Percentiles rank a stretch among this genome's conserved stretches.
Conservation (phyloP, 306 rosid genomes). For the Alnus rubra region DNA sequence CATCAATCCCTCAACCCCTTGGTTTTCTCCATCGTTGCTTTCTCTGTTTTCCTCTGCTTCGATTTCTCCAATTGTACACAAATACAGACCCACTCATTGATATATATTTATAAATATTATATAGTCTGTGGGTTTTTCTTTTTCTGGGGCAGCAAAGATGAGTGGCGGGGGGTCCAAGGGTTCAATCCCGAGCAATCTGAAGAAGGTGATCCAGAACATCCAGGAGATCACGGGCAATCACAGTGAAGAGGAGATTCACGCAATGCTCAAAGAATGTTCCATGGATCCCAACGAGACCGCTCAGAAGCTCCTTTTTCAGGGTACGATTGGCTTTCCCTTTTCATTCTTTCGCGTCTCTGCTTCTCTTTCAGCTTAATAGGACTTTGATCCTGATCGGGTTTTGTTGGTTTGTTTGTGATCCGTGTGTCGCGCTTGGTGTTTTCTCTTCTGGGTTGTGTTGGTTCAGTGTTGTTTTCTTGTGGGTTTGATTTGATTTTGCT, state of each 20-base stretch:
- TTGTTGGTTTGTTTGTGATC: conserved; percentile 43
- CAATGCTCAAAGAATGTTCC: conserved; percentile 93
- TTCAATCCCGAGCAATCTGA: conserved; percentile 73
- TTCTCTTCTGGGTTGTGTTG: conserved; percentile 37
- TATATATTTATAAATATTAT: conserved; percentile 10
- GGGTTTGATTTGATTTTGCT: conserved; percentile 33
- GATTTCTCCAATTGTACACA: conserved; percentile 8
- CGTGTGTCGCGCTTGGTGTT: conserved; percentile 26
- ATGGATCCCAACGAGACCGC: conserved; percentile 98
- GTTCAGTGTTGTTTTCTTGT: conserved; percentile 4
- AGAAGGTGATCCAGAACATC: conserved; percentile 75
- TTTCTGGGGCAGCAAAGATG: conserved; percentile 51
- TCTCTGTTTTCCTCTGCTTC: conserved; percentile 5
- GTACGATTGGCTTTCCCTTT: conserved; percentile 35
- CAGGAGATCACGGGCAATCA: conserved; percentile 87
- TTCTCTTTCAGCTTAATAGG: conserved; percentile 13
- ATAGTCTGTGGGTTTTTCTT: conserved; percentile 8
- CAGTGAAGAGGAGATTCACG: conserved; percentile 83
- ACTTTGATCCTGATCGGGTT: conserved; percentile 38
- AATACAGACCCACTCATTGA: conserved; percentile 2
- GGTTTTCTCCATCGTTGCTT: conserved; percentile 23
- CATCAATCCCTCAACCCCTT: conserved; percentile 29
- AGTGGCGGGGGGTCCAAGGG: conserved; percentile 78
- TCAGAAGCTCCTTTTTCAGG: conserved; percentile 92
- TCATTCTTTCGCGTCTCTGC: neutral